These are phyloP conservation scores for Psilocybe sp. DNA, from an alignment of 768 basidiomycete species.

Conservation along the genomic window DNA sequence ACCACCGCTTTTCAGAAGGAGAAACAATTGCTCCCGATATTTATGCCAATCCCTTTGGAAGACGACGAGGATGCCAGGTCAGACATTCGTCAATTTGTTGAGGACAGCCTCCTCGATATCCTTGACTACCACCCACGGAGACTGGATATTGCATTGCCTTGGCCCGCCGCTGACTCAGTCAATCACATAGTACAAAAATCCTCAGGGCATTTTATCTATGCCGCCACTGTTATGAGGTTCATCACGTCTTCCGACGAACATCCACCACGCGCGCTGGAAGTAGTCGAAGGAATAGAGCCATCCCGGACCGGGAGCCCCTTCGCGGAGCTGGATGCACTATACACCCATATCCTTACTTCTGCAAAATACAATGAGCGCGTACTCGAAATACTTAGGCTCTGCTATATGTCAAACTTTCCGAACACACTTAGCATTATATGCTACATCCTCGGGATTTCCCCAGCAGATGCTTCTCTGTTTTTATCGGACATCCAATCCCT, in stretches of 20 bases:
- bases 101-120: not conserved
- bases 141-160: not conserved
- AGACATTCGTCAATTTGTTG: conserved; percentile 1
- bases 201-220: conserved; percentile 3
- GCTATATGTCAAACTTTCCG: too few relatives aligned
- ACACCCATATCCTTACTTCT: not conserved
- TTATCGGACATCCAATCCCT: too few relatives aligned
- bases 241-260: not conserved
- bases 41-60: not conserved
- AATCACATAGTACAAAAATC: not conserved
- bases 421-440: too few relatives aligned
- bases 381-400: too few relatives aligned
- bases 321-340: not conserved
- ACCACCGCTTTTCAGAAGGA: not conserved
- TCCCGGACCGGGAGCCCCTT: not conserved
- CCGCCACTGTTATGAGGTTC: not conserved
- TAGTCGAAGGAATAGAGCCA: not conserved
- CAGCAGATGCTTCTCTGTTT: too few relatives aligned
- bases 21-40: not conserved
- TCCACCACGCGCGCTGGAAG: not conserved
- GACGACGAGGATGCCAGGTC: not conserved
- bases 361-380: not conserved
- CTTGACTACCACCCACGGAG: not conserved
- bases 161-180: not conserved
- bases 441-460: too few relatives aligned